Evolutionary conservation across 345 rosid species (phyloP).

Genomic region (Eucalyptus curtisii): DNA sequence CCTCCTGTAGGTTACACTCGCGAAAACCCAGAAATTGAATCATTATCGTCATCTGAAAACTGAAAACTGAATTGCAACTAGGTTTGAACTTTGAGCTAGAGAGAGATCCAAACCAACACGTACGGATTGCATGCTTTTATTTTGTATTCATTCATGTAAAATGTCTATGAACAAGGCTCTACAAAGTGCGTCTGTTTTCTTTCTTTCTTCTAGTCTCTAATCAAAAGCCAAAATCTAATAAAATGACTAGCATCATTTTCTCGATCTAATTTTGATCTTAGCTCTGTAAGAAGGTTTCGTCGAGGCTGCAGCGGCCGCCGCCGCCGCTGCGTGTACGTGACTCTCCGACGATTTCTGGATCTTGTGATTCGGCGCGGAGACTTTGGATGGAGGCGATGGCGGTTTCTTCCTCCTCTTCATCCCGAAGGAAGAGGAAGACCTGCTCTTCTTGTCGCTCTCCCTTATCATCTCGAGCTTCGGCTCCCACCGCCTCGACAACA

Average conservation of each 20-base stretch:
- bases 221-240: background rate
- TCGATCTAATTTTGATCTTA: background rate
- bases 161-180: background rate
- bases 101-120: background rate
- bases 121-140: background rate
- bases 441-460: conserved; percentile 26
- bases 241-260: background rate
- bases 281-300: background rate
- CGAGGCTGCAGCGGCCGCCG: background rate
- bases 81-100: background rate
- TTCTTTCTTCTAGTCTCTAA: background rate
- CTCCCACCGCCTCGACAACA: conserved; percentile 50
- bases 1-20: background rate
- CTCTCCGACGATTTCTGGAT: background rate
- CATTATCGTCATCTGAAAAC: background rate
- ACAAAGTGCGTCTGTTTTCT: background rate
- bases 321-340: background rate
- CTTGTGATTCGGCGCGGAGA: background rate
- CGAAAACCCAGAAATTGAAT: background rate
- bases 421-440: conserved; percentile 25
- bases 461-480: conserved; percentile 77
- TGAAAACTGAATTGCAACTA: background rate
- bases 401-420: conserved; percentile 30
- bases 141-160: background rate
- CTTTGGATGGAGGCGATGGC: background rate